Evolutionary conservation across 495 filamentous ascomycete species (phyloP).

Genomic region (Talaromyces trachyspermus): DNA sequence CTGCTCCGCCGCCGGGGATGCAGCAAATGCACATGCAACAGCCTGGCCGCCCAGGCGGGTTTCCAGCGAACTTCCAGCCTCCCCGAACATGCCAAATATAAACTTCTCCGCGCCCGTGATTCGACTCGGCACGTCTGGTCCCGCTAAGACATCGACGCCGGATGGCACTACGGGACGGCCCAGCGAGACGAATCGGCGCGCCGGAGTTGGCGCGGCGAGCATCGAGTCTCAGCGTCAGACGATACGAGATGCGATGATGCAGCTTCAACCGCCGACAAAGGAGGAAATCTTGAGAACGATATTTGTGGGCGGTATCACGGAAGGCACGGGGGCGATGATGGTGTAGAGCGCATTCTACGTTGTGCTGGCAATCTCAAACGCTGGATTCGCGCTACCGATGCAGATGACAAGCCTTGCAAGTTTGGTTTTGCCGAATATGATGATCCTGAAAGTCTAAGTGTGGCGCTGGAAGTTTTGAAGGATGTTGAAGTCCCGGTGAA

Average conservation of each 20-base stretch:
- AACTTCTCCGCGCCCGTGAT: constrained; percentile 98
- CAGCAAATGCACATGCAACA: constrained; percentile 62
- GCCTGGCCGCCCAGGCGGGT: constrained; percentile 65
- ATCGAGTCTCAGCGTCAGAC: constrained; percentile 62
- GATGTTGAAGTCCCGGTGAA: constrained; percentile 81
- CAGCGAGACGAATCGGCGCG: constrained; percentile 46
- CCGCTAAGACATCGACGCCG: constrained; percentile 55
- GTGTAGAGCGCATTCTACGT: constrained; percentile 71
- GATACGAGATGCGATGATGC: constrained; percentile 66
- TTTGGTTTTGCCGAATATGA: constrained; percentile 98
- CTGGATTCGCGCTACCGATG: constrained; percentile 78
- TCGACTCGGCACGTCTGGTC: constrained; percentile 68
- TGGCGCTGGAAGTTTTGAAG: constrained; percentile 78
- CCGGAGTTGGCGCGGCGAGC: constrained; percentile 60
- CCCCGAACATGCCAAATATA: constrained; percentile 94
- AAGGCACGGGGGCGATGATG: constrained; percentile 68
- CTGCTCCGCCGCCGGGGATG: constrained; percentile 70
- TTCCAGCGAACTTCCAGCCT: constrained; percentile 80
- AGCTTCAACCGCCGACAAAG: constrained; percentile 73
- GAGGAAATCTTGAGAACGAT: constrained; percentile 89
- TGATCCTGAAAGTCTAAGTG: constrained; percentile 79
- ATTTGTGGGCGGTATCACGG: constrained; percentile 80
- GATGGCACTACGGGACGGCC: constrained; percentile 43
- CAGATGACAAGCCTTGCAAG: constrained; percentile 73
- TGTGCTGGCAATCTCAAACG: constrained; percentile 71